Evolutionary conservation across 2,329 filamentous ascomycete genomes (phyloP).

Genomic region (Clathrospora elynae): DNA sequence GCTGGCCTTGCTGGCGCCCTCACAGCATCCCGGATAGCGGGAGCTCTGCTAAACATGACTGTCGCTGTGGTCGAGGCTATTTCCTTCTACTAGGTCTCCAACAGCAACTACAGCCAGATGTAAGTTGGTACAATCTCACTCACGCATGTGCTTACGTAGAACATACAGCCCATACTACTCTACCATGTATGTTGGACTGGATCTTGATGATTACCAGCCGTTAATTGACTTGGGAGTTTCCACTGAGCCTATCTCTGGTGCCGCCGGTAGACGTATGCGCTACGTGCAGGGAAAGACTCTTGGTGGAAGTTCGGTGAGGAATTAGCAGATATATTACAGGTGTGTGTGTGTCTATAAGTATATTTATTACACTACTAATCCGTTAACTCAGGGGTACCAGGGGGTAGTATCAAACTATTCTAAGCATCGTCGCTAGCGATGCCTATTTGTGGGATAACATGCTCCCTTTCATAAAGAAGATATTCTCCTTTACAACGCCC

Average conservation of each 20-base stretch:
- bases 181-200: constrained; percentile 15
- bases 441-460: constrained; percentile 34
- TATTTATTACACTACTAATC: background rate
- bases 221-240: constrained; percentile 36
- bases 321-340: constrained; percentile 33
- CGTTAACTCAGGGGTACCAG: constrained; percentile 6
- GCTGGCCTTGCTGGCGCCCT: constrained; percentile 31
- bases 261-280: constrained; percentile 20
- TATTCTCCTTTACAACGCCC: constrained; percentile 35
- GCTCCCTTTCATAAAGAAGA: constrained; percentile 33
- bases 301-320: constrained; percentile 35
- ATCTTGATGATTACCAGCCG: constrained; percentile 29
- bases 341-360: background rate
- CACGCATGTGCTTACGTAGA: too few relatives aligned
- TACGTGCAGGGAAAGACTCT: constrained; percentile 36
- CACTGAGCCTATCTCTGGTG: constrained; percentile 28
- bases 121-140: constrained; percentile 9
- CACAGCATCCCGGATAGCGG: constrained; percentile 26
- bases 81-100: constrained; percentile 33
- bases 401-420: constrained; percentile 16
- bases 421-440: constrained; percentile 30
- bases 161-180: constrained; percentile 20
- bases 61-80: constrained; percentile 38
- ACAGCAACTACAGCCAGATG: constrained; percentile 28
- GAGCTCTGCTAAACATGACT: constrained; percentile 7